Evolutionary conservation across 768 basidiomycete species (phyloP).

Genomic region (Dentipellis fragilis): DNA sequence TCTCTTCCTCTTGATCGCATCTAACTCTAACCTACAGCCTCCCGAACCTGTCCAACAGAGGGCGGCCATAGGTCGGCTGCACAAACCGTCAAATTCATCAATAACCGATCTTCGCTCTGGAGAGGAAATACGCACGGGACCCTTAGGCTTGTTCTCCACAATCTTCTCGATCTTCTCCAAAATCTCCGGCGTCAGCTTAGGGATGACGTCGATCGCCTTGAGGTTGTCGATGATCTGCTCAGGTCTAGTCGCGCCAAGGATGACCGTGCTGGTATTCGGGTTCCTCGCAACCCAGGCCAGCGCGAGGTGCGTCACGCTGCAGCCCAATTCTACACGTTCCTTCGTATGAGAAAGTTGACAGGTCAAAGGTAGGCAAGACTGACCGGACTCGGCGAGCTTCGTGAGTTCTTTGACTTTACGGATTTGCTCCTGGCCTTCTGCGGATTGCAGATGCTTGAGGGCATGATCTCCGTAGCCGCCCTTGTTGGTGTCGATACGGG

Average conservation of each 20-base stretch:
- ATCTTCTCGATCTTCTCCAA: conserved; percentile 42
- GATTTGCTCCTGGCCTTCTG: conserved; percentile 35
- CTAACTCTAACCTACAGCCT: not conserved
- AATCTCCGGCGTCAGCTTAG: conserved; percentile 43
- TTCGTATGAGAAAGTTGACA: conserved; percentile 1
- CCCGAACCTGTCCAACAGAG: not conserved
- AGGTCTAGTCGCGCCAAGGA: conserved; percentile 38
- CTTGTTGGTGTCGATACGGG: conserved; percentile 38
- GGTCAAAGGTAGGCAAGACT: not conserved
- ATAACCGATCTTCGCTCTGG: not conserved
- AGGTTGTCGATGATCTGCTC: conserved; percentile 40
- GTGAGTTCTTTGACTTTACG: conserved; percentile 39
- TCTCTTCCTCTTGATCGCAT: not conserved
- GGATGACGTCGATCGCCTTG: conserved; percentile 41
- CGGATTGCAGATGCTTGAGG: conserved; percentile 30
- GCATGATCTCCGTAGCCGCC: conserved; percentile 33
- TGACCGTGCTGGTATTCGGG: conserved; percentile 36
- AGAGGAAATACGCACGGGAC: not conserved
- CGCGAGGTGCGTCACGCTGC: conserved; percentile 38
- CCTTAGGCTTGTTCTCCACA: conserved; percentile 29
- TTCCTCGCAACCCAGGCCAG: conserved; percentile 47
- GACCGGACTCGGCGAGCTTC: conserved; percentile 29
- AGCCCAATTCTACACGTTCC: conserved; percentile 26
- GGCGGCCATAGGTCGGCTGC: not conserved
- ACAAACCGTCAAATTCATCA: not conserved